Base-by-base conservation (phyloP, 192 early-diverging fungal species). In the Chytriomyces sp. region DNA sequence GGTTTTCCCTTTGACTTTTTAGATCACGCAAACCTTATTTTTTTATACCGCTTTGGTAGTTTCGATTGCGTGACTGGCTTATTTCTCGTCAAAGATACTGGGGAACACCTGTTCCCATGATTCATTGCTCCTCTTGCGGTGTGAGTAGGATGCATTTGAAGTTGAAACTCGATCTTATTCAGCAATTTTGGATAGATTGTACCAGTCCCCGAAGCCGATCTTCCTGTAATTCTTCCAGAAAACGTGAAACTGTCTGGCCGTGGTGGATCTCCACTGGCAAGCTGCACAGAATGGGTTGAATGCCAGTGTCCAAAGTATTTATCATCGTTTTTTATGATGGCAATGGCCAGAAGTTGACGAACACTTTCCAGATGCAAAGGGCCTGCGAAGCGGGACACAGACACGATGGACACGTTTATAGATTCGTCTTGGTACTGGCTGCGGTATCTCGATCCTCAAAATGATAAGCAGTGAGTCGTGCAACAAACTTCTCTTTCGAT, bases 391-490 rank as follows among this genome's bases (percentile, higher is more conserved):
- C 87, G 93, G 45, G 97, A 97, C 50, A 91, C 92, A 13, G 97
- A 98, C 69, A 97, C 97, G 3, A 95, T 98, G 90, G 97, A 98
- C 77, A 98, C 97, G 4, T 98, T 98, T 88, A 93, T 98, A 7
- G 97, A 98, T 77, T 97, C 95, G 5, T 93, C 97, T 0, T 98
- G 96, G 96, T 98, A 98, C 75, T 98, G 92, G 86, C 82, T 98
- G 78, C 86, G 97, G 61, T 96, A 88, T 74, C 75, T 90, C 0
- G 96, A 97, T 75, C 85, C 95, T 2, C 79, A 91, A 13, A 97
- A 96, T 82, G 63, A 50, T 11, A n/a, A 0, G 46, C 59, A 69
- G 84, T 72, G 28, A 11, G 16, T 65, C 18, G 64, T 66, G 16
- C 50, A 20, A 43, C 9, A 61, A 84, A 1, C 28, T 74, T 74